Evolutionary conservation across 2,329 filamentous ascomycete genomes (phyloP).

Genomic region (Zymoseptoria pseudotritici): DNA sequence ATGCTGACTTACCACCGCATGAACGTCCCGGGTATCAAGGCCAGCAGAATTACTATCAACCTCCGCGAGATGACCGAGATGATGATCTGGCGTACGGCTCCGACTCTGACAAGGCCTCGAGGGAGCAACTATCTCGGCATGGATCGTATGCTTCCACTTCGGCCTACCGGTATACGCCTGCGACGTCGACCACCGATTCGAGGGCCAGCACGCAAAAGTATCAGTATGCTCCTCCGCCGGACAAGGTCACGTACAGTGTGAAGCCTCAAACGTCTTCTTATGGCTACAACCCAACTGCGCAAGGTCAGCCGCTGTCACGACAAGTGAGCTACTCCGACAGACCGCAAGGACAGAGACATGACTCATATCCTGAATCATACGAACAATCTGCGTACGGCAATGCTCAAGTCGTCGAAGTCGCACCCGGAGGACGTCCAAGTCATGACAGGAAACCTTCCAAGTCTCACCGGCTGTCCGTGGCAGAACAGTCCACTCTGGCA

Average conservation of each 20-base stretch:
- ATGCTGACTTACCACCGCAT: conserved; percentile 37
- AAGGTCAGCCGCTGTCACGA: conserved; percentile 10
- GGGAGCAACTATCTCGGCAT: conserved; percentile 11
- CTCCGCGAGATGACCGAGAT: conserved; percentile 17
- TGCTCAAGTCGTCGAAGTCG: conserved; percentile 36
- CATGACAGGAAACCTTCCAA: conserved; percentile 14
- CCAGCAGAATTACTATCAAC: conserved; percentile 9
- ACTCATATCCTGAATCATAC: conserved; percentile 17
- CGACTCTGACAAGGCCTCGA: conserved; percentile 9
- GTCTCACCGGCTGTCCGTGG: conserved; percentile 11
- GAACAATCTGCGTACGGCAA: conserved; percentile 18
- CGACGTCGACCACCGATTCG: conserved; percentile 18
- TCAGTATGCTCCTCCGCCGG: conserved; percentile 35
- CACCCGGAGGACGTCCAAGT: conserved; percentile 24
- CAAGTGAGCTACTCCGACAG: conserved; percentile 10
- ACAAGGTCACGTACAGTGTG: conserved; percentile 38
- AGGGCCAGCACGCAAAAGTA: conserved; percentile 13
- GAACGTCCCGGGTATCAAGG: conserved; percentile 34
- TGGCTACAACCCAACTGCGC: conserved; percentile 7
- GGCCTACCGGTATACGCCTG: conserved; percentile 17
- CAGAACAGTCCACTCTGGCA: conserved; percentile 17
- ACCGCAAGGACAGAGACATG: conserved; percentile 10
- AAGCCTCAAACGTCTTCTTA: conserved; percentile 20
- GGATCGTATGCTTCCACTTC: conserved; percentile 14
- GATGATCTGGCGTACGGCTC: conserved; percentile 28